phyloP scores from a whole-genome alignment of 495 filamentous ascomycete species.

The Mytilinidion resinicola region DNA sequence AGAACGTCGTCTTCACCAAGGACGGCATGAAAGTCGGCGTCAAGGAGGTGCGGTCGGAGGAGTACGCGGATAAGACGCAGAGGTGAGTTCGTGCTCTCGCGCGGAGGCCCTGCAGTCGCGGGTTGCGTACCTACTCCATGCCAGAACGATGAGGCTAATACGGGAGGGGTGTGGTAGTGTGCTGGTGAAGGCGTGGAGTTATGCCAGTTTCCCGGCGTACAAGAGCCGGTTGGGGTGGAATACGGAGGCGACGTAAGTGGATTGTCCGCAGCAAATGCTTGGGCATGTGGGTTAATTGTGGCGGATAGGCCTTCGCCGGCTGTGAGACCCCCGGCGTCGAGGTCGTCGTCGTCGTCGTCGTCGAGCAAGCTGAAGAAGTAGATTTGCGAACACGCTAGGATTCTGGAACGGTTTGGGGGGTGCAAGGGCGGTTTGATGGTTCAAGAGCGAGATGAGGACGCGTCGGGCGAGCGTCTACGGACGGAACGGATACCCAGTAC shows the following conservation, averaged over 20 bases:
- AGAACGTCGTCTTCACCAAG: conserved; percentile 72
- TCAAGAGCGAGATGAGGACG: no score
- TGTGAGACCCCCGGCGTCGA: conserved; percentile 50
- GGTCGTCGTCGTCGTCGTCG: conserved; percentile 55
- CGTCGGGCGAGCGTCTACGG: no score
- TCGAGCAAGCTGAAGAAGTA: conserved; percentile 38
- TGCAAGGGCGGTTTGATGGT: no score
- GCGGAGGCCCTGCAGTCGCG: background rate
- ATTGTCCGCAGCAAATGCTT: background rate
- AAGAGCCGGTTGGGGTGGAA: conserved; percentile 29
- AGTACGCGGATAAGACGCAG: conserved; percentile 76
- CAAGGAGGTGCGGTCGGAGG: conserved; percentile 66
- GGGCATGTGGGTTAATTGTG: background rate
- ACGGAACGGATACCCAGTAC: no score
- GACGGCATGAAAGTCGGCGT: conserved; percentile 80
- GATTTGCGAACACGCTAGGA: background rate
- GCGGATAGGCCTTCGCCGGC: background rate
- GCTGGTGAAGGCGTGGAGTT: conserved; percentile 39
- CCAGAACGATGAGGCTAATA: background rate
- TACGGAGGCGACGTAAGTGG: background rate
- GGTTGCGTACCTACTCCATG: no score
- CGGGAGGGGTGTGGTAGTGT: conserved; percentile 19
- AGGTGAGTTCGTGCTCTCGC: conserved; percentile 36
- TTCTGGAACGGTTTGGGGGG: no score
- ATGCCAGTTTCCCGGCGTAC: conserved; percentile 25